Evolutionary conservation across 1,139 yeast genomes (phyloP), one percentile per base, ranked within the genome.

Genomic region (Magnusiomyces tetraspermus): DNA sequence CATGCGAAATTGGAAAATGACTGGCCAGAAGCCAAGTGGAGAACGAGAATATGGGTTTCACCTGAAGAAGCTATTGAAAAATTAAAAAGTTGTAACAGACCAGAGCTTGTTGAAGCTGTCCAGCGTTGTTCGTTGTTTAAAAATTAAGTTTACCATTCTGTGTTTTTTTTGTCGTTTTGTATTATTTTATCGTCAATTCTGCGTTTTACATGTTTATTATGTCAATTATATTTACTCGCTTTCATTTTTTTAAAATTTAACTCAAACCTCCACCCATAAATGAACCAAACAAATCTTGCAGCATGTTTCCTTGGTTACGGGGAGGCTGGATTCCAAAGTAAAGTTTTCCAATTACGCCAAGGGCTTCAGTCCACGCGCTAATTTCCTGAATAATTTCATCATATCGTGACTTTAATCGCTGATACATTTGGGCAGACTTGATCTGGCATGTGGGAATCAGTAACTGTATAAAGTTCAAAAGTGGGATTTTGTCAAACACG

Each of bases 31-130:
- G 59, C 65, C 24, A 54, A 69, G 15, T 71, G 70, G 53, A 74
- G 97, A 57, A 71, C 74, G 40, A 71, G 97, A 51, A 71, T 79
- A 55, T 88, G 97, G 96, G 83, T 86, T 62, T 72, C 78, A 1
- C 88, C 79, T 61, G 70, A 76, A 1, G 90, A 86, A 58, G 96
- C 96, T 1, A 76, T 75, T 55, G 79, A 74, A 52, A 87, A 85
- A 59, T 69, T 90, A 52, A 56, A 69, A 5, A 73, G 72, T 54
- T 77, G 84, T 21, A 77, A 82, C 48, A 70, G 96, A 53, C 82
- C 83, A 0, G 96, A 88, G 64, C 71, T 87, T 56, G 72, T 82
- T 1, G 76, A 74, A 57, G 94, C 89, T 1, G 71, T 87, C 57
- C 77, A 80, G 46, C 71, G 70, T 61, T 77, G 82, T n/a, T 43